phyloP scores from a whole-genome alignment of 352 stramenopile genomes.

The Globisporangium perplexum region DNA sequence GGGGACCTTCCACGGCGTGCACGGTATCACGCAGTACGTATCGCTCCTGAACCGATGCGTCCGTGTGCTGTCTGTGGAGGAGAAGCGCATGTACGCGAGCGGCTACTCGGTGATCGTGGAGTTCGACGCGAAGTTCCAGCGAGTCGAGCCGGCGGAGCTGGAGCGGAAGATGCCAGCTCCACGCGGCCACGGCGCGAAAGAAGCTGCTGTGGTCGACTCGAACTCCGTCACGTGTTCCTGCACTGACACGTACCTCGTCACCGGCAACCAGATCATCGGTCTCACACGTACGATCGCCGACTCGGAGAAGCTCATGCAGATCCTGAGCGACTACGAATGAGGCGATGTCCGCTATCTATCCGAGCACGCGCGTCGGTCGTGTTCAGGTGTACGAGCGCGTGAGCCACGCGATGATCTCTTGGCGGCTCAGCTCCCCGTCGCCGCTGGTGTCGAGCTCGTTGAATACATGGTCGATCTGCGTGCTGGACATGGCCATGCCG shows the following conservation, averaged over 20 bases:
- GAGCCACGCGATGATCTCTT: conserved; percentile 57
- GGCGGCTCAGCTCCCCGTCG: conserved; percentile 51
- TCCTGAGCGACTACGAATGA: conserved; percentile 14
- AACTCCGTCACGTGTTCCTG: conserved; percentile 53
- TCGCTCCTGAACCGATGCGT: conserved; percentile 65
- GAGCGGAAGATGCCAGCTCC: conserved; percentile 11
- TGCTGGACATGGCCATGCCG: conserved; percentile 51
- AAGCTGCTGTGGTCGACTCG: conserved; percentile 5
- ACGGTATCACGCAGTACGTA: conserved; percentile 64
- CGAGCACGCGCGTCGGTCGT: conserved; percentile 1
- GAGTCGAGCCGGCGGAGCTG: conserved; percentile 22
- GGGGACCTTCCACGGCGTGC: conserved; percentile 59
- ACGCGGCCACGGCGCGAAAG: background rate
- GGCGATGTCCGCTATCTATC: background rate
- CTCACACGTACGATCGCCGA: conserved; percentile 77
- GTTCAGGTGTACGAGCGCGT: conserved; percentile 31
- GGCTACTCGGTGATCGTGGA: conserved; percentile 76
- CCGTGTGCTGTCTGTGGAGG: conserved; percentile 43
- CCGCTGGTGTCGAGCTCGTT: conserved; percentile 53
- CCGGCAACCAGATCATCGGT: conserved; percentile 60
- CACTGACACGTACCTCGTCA: conserved; percentile 75
- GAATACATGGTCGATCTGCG: conserved; percentile 54
- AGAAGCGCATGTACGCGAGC: conserved; percentile 62
- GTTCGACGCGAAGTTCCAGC: conserved; percentile 59
- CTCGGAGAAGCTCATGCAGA: conserved; percentile 62